These are phyloP conservation scores for Prototheca wickerhamii DNA, from an alignment of 163 green algal species.

Conservation along the genomic window DNA sequence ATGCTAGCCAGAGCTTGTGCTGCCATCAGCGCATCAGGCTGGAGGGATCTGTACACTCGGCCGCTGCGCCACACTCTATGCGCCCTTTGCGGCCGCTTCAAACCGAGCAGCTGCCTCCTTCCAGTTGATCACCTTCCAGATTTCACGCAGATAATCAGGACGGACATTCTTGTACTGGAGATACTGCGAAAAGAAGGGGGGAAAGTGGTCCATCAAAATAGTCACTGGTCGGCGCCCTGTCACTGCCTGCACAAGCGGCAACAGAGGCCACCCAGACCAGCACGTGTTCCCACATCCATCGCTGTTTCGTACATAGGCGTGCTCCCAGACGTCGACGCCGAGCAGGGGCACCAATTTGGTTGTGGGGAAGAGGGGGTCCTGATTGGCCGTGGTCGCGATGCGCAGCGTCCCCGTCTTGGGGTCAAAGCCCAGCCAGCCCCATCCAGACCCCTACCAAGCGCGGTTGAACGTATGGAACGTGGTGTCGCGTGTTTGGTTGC, in stretches of 20 bases:
- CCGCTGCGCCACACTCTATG: too few species aligned
- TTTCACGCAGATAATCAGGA: constrained; percentile 88
- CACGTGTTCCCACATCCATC: background rate
- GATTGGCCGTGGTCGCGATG: constrained; percentile 82
- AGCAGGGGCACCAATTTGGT: constrained; percentile 77
- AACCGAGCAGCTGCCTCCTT: constrained; percentile 63
- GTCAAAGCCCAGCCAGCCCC: constrained; percentile 88
- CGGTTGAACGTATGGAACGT: background rate
- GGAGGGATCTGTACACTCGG: too few species aligned
- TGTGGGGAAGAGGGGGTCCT: constrained; percentile 65
- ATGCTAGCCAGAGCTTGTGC: too few species aligned
- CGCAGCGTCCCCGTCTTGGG: constrained; percentile 53
- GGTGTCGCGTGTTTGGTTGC: background rate
- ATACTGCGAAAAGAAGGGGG: constrained; percentile 15
- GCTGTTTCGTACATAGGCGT: constrained; percentile 37
- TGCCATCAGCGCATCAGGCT: too few species aligned
- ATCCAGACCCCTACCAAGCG: constrained; percentile 83
- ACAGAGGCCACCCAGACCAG: background rate
- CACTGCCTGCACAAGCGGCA: background rate
- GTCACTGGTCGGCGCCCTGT: background rate
- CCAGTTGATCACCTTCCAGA: constrained; percentile 97
- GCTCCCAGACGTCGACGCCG: constrained; percentile 91
- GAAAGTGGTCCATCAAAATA: background rate
- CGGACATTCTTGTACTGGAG: constrained; percentile 95
- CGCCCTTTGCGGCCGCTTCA: constrained; percentile 13